phyloP scores from a whole-genome alignment of 2,329 filamentous ascomycete genomes.

The Bipolaris gigantea region DNA sequence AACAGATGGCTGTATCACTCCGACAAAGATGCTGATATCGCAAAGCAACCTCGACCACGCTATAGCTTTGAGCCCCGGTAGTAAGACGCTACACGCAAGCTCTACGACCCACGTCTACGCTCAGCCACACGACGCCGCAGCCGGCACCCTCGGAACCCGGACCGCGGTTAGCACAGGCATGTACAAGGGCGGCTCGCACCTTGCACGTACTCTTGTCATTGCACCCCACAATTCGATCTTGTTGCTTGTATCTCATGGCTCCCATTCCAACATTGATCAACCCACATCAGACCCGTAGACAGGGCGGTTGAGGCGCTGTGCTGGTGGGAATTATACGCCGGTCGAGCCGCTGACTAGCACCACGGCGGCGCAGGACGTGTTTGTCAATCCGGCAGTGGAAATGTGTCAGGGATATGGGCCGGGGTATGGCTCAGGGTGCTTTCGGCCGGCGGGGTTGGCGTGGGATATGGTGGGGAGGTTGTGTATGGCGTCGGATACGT shows the following conservation, averaged over 20 bases:
- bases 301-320: constrained; percentile 54
- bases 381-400: constrained; percentile 57
- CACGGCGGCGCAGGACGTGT: constrained; percentile 55
- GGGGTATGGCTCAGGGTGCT: constrained; percentile 51
- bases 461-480: constrained; percentile 55
- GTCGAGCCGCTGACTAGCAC: constrained; percentile 51
- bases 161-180: constrained; percentile 65
- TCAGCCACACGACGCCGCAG: constrained; percentile 64
- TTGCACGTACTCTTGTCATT: constrained; percentile 66
- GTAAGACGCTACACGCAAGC: constrained; percentile 57
- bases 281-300: constrained; percentile 53
- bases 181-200: constrained; percentile 57
- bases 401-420: constrained; percentile 53
- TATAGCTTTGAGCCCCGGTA: constrained; percentile 51
- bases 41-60: constrained; percentile 53
- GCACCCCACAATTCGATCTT: constrained; percentile 57
- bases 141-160: constrained; percentile 50
- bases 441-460: constrained; percentile 63
- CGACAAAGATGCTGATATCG: constrained; percentile 37
- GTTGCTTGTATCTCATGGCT: constrained; percentile 68
- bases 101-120: constrained; percentile 60
- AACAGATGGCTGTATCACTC: constrained; percentile 34
- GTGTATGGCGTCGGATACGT: constrained; percentile 55
- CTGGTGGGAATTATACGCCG: constrained; percentile 46
- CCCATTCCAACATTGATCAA: constrained; percentile 63